Evolutionary conservation across 768 basidiomycete genomes (phyloP), one percentile per base, ranked within the genome.

Genomic region (Phanerodontia chrysosporium): DNA sequence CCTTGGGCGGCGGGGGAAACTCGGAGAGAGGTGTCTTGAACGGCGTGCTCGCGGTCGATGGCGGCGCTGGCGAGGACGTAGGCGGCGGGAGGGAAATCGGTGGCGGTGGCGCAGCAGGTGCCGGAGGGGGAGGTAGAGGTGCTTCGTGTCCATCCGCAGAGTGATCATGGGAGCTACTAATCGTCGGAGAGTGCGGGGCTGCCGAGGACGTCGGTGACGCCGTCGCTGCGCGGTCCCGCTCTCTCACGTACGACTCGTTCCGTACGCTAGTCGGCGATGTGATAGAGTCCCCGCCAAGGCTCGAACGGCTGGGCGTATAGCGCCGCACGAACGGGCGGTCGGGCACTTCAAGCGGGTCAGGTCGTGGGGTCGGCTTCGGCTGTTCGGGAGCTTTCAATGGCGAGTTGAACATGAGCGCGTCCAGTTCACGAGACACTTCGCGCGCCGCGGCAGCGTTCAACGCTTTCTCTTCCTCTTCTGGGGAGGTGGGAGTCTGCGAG

Each of bases 391-490:
- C 65, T 63, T 58, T 35, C 57, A 54, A 62, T 59, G 68, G 66
- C 0, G 76, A 67, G 56, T 63, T 71, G 61, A 77, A 79, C 58
- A 74, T 77, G 18, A 89, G 70, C 21, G 82, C 76, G 57, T 87
- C 84, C 51, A 89, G 64, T 66, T 89, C 89, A 13, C 82, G 79
- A 13, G 80, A 80, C 1, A 91, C 78, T 67, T 87, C 87, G 18
- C 83, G 78, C 4, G 87, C 87, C 27, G 85, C 87, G 18, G 87
- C 89, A 1, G 81, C 83, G 63, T 86, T 83, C 28, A 82, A 76
- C n/a, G 75, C 76, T 2, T 69, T 73, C 62, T 87, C 85, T 12
- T 85, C 80, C 8, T 79, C 76, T 49, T 59, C 32, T 28, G 51
- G 51, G 14, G 53, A 48, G 1, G 29, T 24, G 1, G 39, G 51